These are phyloP conservation scores for Starmera amethionina DNA, from an alignment of 805 yeast genomes.

Conservation along the genomic window DNA sequence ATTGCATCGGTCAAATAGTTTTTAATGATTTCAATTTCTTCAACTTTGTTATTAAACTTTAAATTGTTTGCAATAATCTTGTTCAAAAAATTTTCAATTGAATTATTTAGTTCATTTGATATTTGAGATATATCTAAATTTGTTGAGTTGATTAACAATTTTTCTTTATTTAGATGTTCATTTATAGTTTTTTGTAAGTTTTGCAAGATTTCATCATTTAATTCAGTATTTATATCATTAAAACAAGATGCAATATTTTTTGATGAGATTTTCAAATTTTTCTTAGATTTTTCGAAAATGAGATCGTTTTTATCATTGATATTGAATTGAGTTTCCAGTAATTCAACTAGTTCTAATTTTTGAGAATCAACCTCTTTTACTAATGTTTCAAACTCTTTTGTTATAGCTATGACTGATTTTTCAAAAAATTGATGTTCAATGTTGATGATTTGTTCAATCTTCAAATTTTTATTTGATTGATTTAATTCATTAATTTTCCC, in stretches of 20 bases:
- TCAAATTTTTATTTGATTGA: constrained; percentile 5
- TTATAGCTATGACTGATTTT: constrained; percentile 9
- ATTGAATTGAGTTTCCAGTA: constrained; percentile 7
- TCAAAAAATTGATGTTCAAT: constrained; percentile 13
- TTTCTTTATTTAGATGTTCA: constrained; percentile 7
- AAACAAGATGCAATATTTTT: background rate
- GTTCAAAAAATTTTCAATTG: constrained; percentile 4
- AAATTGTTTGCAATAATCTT: constrained; percentile 1
- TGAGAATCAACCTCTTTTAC: constrained; percentile 5
- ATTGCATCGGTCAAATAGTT: constrained; percentile 9
- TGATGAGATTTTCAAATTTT: constrained; percentile 1
- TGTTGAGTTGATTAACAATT: constrained; percentile 4
- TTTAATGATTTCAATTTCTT: constrained; percentile 8
- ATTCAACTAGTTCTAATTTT: constrained; percentile 10
- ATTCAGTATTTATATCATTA: too few relatives aligned
- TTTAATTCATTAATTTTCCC: constrained; percentile 7
- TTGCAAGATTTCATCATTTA: background rate
- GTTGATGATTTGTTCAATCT: constrained; percentile 9
- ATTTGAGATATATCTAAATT: constrained; percentile 1
- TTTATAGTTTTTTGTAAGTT: constrained; percentile 2
- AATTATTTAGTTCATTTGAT: constrained; percentile 1
- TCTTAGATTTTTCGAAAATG: constrained; percentile 5
- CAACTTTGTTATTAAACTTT: constrained; percentile 4
- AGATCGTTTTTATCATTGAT: constrained; percentile 10
- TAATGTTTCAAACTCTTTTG: constrained; percentile 2